Base-by-base conservation (phyloP, 2,329 filamentous ascomycete genomes). In the Chalara sp. region DNA sequence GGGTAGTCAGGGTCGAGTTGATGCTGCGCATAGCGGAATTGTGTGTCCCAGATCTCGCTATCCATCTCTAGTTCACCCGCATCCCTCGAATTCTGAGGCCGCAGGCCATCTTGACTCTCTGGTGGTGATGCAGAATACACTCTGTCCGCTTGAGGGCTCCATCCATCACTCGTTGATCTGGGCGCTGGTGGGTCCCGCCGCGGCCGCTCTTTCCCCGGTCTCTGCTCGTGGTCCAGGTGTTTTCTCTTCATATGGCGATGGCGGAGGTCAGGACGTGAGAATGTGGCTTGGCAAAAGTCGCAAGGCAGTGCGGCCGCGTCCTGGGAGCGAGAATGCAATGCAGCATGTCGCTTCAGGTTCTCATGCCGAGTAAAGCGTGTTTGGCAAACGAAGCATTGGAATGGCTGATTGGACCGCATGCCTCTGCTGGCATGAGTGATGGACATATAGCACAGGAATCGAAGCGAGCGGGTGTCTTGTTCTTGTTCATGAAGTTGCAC, bases 221-320 rank as follows among this genome's bases (percentile, higher is more conserved):
- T 45, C 32, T 58, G 42, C 21, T 51, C 50, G 12, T 58, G 54
- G 7, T 66, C 65, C 3, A 63, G 61, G 49, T 72, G 70, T 51
- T 72, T 72, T 13, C 67, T 63, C 53, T 66, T 72, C 62, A 72
- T 67, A 53, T 73, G 71, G 0, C 70, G 67, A 51, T 61, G 59
- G 13, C 67, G 67, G 4, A 73, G 56, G 53, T 73, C 70, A 3
- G 63, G 59, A 1, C 70, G 66, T 4, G 70, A 72, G 50, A 73
- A 72, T 1, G 67, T 70, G 1, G 64, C 64, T 33, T 63, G 55
- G 54, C 70, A 72, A 42, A 68, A 61, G 3, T 63, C 57, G 53
- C 71, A 72, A 3, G 64, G 55, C 10, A 71, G 58, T 1, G 63
- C 61, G 5, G 58, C 55, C 32, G 64, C 62, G 11, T 58, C 56